Evolutionary conservation across 371 early-diverging fungal species (phyloP), one percentile per base, ranked within the genome.

Genomic region (Chytridiales sp.): DNA sequence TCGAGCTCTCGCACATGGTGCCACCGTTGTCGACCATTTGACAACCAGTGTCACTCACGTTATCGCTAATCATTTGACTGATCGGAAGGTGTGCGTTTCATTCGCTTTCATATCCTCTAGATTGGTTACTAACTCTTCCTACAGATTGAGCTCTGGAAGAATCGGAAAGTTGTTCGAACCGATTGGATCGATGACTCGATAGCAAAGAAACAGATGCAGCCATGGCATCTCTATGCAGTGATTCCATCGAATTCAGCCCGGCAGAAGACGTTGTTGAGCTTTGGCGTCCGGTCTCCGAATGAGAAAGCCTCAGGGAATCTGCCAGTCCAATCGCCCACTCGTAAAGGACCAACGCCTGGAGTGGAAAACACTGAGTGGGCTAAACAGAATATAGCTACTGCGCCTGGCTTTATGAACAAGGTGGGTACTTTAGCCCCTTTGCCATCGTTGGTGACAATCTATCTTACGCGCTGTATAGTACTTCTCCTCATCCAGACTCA

Each of bases 401-500:
- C 80, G 22, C 83, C 86, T 1, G 84, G 81, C 9, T 93, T 93
- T 67, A 73, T 94, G n/a, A n/a, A n/a, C n/a, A n/a, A n/a, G n/a
- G n/a, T n/a, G n/a, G n/a, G n/a, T n/a, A n/a, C n/a, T n/a, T n/a
- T n/a, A n/a, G n/a, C n/a, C n/a, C n/a, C n/a, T n/a, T n/a, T n/a
- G n/a, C n/a, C n/a, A n/a, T n/a, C n/a, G n/a, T n/a, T n/a, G n/a
- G n/a, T n/a, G n/a, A n/a, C n/a, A n/a, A n/a, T n/a, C n/a, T n/a
- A n/a, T n/a, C n/a, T n/a, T n/a, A n/a, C n/a, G n/a, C n/a, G n/a
- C n/a, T 11, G 75, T 85, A 52, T 73, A 79, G 24, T 94, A 82
- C 66, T 93, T 88, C 57, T 72, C 76, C n/a, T 78, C 76, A 1
- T 92, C 92, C 0, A 79, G 94, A n/a, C 76, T 93, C 2, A 92